phyloP scores from a whole-genome alignment of 2,329 filamentous ascomycete species.

The Septoria petroselini region DNA sequence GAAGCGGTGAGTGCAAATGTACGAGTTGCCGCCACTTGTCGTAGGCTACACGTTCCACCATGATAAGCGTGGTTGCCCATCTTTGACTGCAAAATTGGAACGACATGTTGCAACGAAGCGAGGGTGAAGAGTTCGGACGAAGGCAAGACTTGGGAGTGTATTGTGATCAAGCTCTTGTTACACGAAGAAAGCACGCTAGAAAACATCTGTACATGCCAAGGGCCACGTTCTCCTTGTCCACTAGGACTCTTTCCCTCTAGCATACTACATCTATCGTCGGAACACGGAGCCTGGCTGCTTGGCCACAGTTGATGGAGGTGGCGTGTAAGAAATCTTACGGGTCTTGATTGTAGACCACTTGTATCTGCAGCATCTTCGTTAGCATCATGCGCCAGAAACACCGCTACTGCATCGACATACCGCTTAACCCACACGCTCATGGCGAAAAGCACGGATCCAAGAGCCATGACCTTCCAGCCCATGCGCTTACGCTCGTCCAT shows the following conservation, averaged over 20 bases:
- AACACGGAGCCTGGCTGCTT: slow-evolving; percentile 28
- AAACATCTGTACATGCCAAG: slow-evolving; percentile 28
- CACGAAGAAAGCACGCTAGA: slow-evolving; percentile 28
- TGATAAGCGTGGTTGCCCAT: no score
- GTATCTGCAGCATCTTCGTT: slow-evolving; percentile 56
- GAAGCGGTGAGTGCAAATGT: slow-evolving; percentile 23
- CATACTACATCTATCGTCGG: slow-evolving; percentile 27
- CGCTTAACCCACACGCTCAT: slow-evolving; percentile 97
- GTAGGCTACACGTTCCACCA: no score
- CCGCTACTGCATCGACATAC: slow-evolving; percentile 37
- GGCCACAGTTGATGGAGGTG: slow-evolving; percentile 19
- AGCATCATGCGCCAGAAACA: slow-evolving; percentile 22
- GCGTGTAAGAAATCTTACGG: slow-evolving; percentile 65
- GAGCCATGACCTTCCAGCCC: slow-evolving; percentile 91
- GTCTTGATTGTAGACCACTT: slow-evolving; percentile 98
- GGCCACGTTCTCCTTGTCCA: slow-evolving; percentile 13
- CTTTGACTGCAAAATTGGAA: no score
- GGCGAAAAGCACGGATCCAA: slow-evolving; percentile 74
- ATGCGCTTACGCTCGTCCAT: slow-evolving; percentile 99
- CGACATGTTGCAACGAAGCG: no score
- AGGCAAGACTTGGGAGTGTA: slow-evolving; percentile 8
- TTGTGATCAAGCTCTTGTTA: slow-evolving; percentile 25
- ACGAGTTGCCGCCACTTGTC: no score
- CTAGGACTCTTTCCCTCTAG: slow-evolving; percentile 7
- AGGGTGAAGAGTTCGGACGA: no score